Percentiles rank a stretch among this genome's conserved stretches.
These are phyloP conservation scores for Paramyrothecium roridum DNA, from an alignment of 2,329 filamentous ascomycete species.

Conservation along the genomic window DNA sequence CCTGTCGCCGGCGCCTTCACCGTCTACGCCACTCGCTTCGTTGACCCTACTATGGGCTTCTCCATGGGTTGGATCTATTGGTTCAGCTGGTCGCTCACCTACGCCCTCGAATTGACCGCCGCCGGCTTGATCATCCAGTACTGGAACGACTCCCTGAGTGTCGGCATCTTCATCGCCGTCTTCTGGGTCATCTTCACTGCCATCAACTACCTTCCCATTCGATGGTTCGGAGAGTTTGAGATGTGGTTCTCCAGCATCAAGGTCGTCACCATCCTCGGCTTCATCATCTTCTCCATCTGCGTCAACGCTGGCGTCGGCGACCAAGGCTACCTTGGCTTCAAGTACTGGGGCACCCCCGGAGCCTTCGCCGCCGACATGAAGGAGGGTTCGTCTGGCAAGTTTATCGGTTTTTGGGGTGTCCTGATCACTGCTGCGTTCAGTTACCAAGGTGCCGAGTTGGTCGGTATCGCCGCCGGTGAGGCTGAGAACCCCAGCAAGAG, in stretches of 20 bases:
- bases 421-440: constrained; percentile 67
- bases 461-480: constrained; percentile 76
- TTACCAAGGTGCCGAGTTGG: constrained; percentile 72
- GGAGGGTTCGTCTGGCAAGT: constrained; percentile 52
- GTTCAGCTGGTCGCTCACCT: constrained; percentile 74
- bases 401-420: constrained; percentile 67
- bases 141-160: constrained; percentile 60
- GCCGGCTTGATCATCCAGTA: constrained; percentile 74
- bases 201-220: constrained; percentile 69
- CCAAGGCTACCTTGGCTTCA: constrained; percentile 71
- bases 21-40: constrained; percentile 71
- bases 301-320: constrained; percentile 69
- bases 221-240: constrained; percentile 73
- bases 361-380: constrained; percentile 63
- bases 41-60: constrained; percentile 70
- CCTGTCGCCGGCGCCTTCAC: constrained; percentile 76
- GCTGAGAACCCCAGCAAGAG: constrained; percentile 68
- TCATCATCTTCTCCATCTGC: constrained; percentile 74
- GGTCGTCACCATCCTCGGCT: constrained; percentile 70
- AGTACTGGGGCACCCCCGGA: constrained; percentile 66
- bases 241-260: constrained; percentile 79
- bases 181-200: constrained; percentile 70
- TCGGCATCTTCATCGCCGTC: constrained; percentile 70
- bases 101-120: constrained; percentile 69
- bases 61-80: constrained; percentile 83